Evolutionary conservation across 2,329 filamentous ascomycete genomes (phyloP).

Genomic region (Eutypella sp.): DNA sequence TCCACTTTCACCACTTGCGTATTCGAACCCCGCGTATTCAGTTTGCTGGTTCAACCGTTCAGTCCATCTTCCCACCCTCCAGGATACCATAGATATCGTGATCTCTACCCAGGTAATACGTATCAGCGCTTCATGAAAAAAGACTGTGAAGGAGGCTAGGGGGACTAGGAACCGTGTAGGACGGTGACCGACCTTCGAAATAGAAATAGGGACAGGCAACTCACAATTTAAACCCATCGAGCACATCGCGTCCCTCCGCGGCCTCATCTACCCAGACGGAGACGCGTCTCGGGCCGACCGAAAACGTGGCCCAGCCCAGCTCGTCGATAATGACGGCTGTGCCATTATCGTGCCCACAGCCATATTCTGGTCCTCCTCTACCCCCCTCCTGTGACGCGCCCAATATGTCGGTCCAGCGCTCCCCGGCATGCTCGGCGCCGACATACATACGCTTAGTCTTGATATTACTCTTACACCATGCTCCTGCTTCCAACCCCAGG

Average conservation of each 20-base stretch:
- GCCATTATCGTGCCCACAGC: background rate
- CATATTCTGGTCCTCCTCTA: background rate
- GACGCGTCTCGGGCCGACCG: background rate
- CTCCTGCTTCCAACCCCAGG: too few relatives aligned
- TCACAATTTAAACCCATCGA: background rate
- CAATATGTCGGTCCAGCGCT: constrained; percentile 59
- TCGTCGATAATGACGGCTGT: background rate
- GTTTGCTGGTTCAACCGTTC: background rate
- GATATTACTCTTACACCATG: too few relatives aligned
- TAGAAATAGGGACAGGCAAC: background rate
- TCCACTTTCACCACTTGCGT: too few relatives aligned
- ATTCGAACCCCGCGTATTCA: too few relatives aligned
- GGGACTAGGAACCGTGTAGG: background rate
- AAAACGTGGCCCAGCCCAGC: background rate
- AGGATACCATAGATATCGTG: background rate
- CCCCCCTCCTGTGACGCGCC: constrained; percentile 18
- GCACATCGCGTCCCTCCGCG: background rate
- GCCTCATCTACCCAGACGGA: background rate
- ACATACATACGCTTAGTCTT: constrained; percentile 57
- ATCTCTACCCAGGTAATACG: background rate
- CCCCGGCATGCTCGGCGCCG: constrained; percentile 50
- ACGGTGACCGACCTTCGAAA: background rate
- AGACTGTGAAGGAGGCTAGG: background rate
- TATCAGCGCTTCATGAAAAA: background rate
- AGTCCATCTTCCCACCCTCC: background rate